phyloP scores from a whole-genome alignment of 345 rosid species.

The Aquilaria yunnanensis region DNA sequence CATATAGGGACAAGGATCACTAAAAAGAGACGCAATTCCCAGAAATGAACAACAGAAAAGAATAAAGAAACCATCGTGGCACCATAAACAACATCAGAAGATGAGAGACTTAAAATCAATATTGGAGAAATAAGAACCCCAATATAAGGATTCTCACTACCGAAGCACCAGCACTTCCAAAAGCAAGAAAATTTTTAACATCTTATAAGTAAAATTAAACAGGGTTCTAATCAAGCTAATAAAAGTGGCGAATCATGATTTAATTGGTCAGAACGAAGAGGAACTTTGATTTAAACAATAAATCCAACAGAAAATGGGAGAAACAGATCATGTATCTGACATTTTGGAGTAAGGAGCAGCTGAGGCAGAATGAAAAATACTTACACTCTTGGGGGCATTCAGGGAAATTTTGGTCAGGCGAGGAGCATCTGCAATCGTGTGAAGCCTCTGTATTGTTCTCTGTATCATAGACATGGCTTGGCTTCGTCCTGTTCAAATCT shows the following conservation, averaged over 20 bases:
- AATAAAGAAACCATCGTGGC: too few relatives aligned
- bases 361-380: slow-evolving; percentile 6
- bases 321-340: neutral
- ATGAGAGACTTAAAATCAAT: too few relatives aligned
- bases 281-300: neutral
- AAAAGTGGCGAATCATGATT: neutral
- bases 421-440: slow-evolving; percentile 24
- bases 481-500: too few relatives aligned
- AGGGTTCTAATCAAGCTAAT: slow-evolving; percentile 1
- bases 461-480: slow-evolving; percentile 21
- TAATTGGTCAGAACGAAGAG: neutral
- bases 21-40: too few relatives aligned
- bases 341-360: neutral
- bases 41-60: too few relatives aligned
- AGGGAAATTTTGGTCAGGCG: slow-evolving; percentile 47
- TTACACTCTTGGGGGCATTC: slow-evolving; percentile 54
- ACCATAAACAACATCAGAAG: neutral
- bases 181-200: neutral
- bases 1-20: too few relatives aligned
- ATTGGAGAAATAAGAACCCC: too few relatives aligned
- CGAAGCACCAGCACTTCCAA: too few relatives aligned
- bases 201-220: neutral
- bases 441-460: slow-evolving; percentile 33
- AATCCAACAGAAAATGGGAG: neutral
- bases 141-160: too few relatives aligned